Conservation (phyloP, 1,284 basidiomycete species). For the Cystobasidium sp. region DNA sequence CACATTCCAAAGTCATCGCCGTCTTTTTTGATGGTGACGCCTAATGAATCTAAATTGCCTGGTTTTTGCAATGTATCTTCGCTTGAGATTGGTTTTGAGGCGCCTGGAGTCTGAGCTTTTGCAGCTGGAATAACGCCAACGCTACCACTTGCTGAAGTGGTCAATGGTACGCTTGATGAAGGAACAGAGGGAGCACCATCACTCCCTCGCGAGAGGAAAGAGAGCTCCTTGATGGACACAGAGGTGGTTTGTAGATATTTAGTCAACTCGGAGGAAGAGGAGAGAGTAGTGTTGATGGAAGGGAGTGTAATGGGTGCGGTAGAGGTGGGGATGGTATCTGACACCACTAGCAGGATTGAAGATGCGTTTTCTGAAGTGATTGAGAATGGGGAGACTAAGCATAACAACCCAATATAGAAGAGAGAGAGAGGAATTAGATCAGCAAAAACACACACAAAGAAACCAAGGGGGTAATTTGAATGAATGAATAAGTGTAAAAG, state of each 20-base stretch:
- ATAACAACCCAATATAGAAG: too few relatives aligned
- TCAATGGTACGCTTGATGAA: background rate
- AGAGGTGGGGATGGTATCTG: slow-evolving; percentile 65
- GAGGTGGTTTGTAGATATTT: slow-evolving; percentile 69
- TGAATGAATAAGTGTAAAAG: background rate
- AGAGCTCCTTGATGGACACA: slow-evolving; percentile 69
- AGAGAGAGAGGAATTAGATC: too few relatives aligned
- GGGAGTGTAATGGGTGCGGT: background rate
- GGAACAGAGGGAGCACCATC: slow-evolving; percentile 47
- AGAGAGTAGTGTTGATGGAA: slow-evolving; percentile 64
- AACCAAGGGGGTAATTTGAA: too few relatives aligned
- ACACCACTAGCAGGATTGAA: slow-evolving; percentile 68
- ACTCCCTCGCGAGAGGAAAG: slow-evolving; percentile 67
- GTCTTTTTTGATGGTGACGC: slow-evolving; percentile 91
- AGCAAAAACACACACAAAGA: too few relatives aligned
- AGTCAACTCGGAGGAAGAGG: slow-evolving; percentile 72
- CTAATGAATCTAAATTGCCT: slow-evolving; percentile 74
- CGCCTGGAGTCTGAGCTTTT: slow-evolving; percentile 54
- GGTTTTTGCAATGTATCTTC: slow-evolving; percentile 56
- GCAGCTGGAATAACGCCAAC: slow-evolving; percentile 55
- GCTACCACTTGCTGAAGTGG: background rate
- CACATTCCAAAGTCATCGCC: slow-evolving; percentile 83
- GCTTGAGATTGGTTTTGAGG: slow-evolving; percentile 59
- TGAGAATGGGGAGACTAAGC: slow-evolving; percentile 52
- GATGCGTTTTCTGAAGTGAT: slow-evolving; percentile 49